Conservation (phyloP, 1,284 basidiomycete genomes). For the Austroboletus novae-zelandiae region DNA sequence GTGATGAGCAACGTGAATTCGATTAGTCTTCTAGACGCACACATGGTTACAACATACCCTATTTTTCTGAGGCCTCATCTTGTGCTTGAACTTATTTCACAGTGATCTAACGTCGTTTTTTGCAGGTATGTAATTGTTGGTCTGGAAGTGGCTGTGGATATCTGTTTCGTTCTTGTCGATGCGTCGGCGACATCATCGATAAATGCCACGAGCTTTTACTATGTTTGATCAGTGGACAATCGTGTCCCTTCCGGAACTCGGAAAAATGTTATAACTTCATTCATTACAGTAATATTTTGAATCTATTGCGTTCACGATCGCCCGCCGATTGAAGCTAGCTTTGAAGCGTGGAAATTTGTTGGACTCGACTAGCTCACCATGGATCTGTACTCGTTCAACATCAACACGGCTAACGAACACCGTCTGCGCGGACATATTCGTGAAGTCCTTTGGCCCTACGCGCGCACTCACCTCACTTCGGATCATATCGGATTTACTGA, state of each 20-base stretch:
- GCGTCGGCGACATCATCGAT: not conserved
- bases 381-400: constrained; percentile 17
- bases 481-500: constrained; percentile 57
- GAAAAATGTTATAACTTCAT: not conserved
- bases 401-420: constrained; percentile 22
- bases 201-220: constrained; percentile 4
- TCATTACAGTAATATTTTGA: not conserved
- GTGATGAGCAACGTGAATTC: constrained; percentile 59
- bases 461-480: constrained; percentile 49
- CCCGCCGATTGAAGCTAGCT: not conserved
- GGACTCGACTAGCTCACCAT: constrained; percentile 3
- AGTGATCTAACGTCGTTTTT: constrained; percentile 11
- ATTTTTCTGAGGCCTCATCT: constrained; percentile 36
- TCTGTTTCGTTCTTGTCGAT: not conserved
- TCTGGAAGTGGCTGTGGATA: not conserved
- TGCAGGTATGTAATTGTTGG: constrained; percentile 5
- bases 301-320: not conserved
- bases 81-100: constrained; percentile 1
- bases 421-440: constrained; percentile 49
- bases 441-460: constrained; percentile 52
- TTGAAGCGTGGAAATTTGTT: constrained; percentile 7
- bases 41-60: constrained; percentile 30
- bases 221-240: not conserved
- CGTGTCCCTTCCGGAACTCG: not conserved
- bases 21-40: constrained; percentile 86